phyloP scores from a whole-genome alignment of 73 alveolate species.

The Tetrahymena malaccensis region DNA sequence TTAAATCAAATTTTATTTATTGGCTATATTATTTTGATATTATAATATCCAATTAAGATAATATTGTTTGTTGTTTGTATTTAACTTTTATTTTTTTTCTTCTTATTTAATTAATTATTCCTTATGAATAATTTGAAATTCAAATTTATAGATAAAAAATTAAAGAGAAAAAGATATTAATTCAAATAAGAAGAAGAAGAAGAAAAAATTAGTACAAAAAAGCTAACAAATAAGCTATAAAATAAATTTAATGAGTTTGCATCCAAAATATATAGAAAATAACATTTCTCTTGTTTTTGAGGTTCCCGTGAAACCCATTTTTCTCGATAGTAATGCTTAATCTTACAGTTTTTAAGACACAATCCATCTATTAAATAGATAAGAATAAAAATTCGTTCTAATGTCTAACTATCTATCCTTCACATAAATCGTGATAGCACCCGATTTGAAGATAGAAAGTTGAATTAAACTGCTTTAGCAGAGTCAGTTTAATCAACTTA shows the following conservation, averaged over 20 bases:
- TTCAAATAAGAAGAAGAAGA: background rate
- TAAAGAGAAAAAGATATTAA: background rate
- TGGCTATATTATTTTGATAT: too few relatives aligned
- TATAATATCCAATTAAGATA: too few relatives aligned
- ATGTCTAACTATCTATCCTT: background rate
- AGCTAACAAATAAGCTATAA: background rate
- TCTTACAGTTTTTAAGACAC: background rate
- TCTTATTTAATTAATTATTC: too few relatives aligned
- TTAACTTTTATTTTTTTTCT: too few relatives aligned
- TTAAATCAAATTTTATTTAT: too few relatives aligned
- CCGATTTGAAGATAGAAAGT: background rate
- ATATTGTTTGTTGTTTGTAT: too few relatives aligned
- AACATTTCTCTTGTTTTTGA: background rate
- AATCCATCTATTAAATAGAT: background rate
- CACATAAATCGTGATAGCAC: background rate
- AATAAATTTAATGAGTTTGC: background rate
- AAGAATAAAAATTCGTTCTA: background rate
- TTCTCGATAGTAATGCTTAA: background rate
- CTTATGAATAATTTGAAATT: too few relatives aligned
- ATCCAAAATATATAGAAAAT: background rate
- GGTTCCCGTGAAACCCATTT: background rate
- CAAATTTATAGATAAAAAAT: too few relatives aligned
- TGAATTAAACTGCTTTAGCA: background rate
- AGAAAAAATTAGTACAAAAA: background rate
- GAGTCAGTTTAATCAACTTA: background rate